phyloP scores from a whole-genome alignment of 2,329 filamentous ascomycete genomes.

The Niveomyces coronatus region DNA sequence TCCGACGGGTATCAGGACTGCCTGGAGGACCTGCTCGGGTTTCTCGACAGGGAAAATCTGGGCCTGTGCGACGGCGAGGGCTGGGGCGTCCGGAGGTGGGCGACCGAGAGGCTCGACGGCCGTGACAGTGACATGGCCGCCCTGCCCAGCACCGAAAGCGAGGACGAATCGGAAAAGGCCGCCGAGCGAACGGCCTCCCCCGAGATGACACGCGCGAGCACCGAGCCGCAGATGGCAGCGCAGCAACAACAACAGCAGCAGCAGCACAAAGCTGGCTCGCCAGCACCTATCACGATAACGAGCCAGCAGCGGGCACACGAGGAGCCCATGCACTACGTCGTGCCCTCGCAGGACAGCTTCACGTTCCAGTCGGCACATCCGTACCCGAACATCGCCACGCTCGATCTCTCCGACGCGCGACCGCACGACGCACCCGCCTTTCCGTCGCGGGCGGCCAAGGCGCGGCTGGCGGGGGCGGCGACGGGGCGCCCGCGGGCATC shows the following conservation, averaged over 20 bases:
- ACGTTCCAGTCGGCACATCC: slow-evolving; percentile 57
- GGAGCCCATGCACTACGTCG: slow-evolving; percentile 30
- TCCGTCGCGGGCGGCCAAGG: slow-evolving; percentile 19
- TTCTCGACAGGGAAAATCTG: slow-evolving; percentile 73
- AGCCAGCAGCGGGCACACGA: slow-evolving; percentile 16
- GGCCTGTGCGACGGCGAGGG: slow-evolving; percentile 72
- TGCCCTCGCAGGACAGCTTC: slow-evolving; percentile 52
- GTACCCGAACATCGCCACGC: slow-evolving; percentile 51
- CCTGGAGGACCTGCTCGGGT: slow-evolving; percentile 76
- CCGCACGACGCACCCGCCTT: slow-evolving; percentile 27
- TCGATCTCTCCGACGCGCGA: slow-evolving; percentile 46
- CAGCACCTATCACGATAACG: slow-evolving; percentile 19
- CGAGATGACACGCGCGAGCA: slow-evolving; percentile 40
- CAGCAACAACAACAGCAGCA: slow-evolving; percentile 1
- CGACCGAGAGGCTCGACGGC: slow-evolving; percentile 58
- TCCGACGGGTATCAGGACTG: slow-evolving; percentile 88
- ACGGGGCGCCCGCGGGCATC: slow-evolving; percentile 18
- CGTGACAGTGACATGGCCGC: slow-evolving; percentile 41
- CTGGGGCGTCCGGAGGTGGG: slow-evolving; percentile 51
- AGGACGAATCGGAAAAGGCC: slow-evolving; percentile 57
- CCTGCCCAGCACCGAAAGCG: slow-evolving; percentile 49
- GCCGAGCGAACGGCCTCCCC: slow-evolving; percentile 48
- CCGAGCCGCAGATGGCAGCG: slow-evolving; percentile 24
- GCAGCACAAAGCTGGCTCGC: slow-evolving; percentile 15
- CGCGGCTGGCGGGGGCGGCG: slow-evolving; percentile 17